Base-by-base conservation (phyloP, 75 land plant genomes). In the Picea glauca region DNA sequence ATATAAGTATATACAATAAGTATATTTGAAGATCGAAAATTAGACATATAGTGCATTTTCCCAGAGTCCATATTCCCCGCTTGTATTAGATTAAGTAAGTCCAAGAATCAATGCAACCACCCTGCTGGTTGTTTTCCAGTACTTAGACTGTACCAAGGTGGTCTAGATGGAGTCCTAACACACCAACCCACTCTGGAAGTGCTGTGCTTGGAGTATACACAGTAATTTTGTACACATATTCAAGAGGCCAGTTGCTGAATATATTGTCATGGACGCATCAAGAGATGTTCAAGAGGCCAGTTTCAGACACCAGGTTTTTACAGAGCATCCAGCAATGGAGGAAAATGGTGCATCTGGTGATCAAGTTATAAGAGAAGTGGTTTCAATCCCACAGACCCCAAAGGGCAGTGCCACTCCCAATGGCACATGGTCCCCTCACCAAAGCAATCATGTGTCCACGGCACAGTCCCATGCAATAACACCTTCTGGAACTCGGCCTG, bases 401-500 rank as follows among this genome's bases (percentile, higher is more conserved):
- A 78, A 59, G 14, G 76, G 50, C 8, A 38, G 38, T 46, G 35
- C n/a, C 50, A 61, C 60, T 46, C 59, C 76, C 66, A 62, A 17
- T 65, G 57, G 64, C 38, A 62, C 54, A 65, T 26, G 78, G 83
- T 58, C 86, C 82, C n/a, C 65, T 38, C 50, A 78, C 80, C 54
- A 77, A 77, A 2, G 59, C 81, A 9, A 58, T 66, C 33, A 80
- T 61, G 21, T 67, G n/a, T 67, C 72, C 35, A 67, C 32, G 32
- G 38, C 38, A 32, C 72, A 67, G 7, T 35, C 72, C 32, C 43
- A 67, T 35, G 72, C 38, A 31, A 67, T 67, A 15, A 70, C 80
- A n/a, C 77, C 77, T 33, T 30, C 76, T 5, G 77, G 58, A 38
- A 75, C 80, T 11, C 76, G 89, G 75, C 5, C 81, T 64, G 84